phyloP scores from a whole-genome alignment of 2,329 filamentous ascomycete genomes.

The Leptographium galeiforme region DNA sequence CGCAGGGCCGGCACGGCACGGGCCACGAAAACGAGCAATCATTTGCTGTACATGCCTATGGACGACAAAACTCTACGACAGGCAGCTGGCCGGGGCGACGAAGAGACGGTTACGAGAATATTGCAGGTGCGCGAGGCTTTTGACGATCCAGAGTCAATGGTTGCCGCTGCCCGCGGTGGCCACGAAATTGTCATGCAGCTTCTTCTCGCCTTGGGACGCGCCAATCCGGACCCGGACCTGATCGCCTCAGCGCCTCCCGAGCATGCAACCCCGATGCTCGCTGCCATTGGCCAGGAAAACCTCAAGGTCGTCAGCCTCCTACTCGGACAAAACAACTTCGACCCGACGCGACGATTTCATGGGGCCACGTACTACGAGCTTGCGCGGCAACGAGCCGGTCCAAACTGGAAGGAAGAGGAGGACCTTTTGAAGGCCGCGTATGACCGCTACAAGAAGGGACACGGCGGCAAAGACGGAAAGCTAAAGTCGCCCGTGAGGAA shows the following conservation, averaged over 20 bases:
- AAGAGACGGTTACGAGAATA: constrained; percentile 47
- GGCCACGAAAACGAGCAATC: constrained; percentile 51
- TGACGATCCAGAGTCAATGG: constrained; percentile 73
- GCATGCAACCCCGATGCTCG: constrained; percentile 82
- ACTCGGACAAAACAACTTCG: constrained; percentile 62
- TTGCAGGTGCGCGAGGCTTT: constrained; percentile 46
- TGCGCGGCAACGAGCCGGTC: constrained; percentile 67
- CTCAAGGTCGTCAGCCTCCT: constrained; percentile 73
- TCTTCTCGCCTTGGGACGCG: constrained; percentile 52
- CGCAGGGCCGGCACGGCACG: constrained; percentile 42
- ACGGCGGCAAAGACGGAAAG: constrained; percentile 30
- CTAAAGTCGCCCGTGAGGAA: constrained; percentile 34
- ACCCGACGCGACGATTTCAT: constrained; percentile 65
- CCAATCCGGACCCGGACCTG: constrained; percentile 55
- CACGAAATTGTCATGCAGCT: constrained; percentile 80
- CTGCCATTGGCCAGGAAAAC: constrained; percentile 82
- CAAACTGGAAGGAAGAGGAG: constrained; percentile 82
- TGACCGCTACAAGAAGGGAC: constrained; percentile 45
- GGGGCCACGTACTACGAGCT: constrained; percentile 80
- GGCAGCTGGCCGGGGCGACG: constrained; percentile 47
- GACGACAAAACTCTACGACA: constrained; percentile 47
- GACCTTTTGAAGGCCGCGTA: constrained; percentile 66
- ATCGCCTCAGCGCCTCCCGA: constrained; percentile 48
- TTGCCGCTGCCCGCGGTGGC: constrained; percentile 82
- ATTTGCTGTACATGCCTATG: constrained; percentile 48